A percentile compares a stretch with the other conserved stretches of the same genome.
These are phyloP conservation scores for Magnaporthales sp. DNA, from an alignment of 2,329 filamentous ascomycete species.

Conservation along the genomic window DNA sequence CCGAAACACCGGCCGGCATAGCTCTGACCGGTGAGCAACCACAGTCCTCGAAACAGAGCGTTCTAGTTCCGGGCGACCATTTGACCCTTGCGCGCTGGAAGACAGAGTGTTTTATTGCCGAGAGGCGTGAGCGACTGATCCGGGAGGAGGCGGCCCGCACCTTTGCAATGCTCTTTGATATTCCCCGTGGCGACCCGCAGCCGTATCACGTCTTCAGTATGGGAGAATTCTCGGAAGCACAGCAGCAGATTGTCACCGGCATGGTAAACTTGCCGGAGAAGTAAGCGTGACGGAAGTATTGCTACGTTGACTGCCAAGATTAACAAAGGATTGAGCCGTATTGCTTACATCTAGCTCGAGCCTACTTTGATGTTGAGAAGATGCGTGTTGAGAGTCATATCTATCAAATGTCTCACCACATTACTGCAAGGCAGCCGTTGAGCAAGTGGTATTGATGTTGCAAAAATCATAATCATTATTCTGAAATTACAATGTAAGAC, in stretches of 20 bases:
- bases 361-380: neutral
- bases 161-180: constrained; percentile 3
- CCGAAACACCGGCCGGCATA: neutral
- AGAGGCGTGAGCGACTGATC: constrained; percentile 3
- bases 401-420: neutral
- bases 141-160: neutral
- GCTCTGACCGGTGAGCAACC: neutral
- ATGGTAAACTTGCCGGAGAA: neutral
- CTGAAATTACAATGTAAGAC: neutral
- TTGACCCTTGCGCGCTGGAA: constrained; percentile 3
- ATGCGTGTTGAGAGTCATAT: neutral
- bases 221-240: neutral
- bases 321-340: neutral
- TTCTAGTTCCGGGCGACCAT: neutral
- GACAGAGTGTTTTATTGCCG: neutral
- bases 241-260: constrained; percentile 1
- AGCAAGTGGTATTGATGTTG: neutral
- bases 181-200: neutral
- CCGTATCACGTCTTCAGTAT: constrained; percentile 2
- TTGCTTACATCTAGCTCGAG: neutral
- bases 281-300: neutral
- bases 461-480: neutral
- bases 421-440: neutral
- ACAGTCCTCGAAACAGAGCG: neutral
- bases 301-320: neutral